Evolutionary conservation across 176 grass and related monocot genomes (phyloP), one percentile per base, ranked within the genome.

Genomic region (Triticum monococcum): DNA sequence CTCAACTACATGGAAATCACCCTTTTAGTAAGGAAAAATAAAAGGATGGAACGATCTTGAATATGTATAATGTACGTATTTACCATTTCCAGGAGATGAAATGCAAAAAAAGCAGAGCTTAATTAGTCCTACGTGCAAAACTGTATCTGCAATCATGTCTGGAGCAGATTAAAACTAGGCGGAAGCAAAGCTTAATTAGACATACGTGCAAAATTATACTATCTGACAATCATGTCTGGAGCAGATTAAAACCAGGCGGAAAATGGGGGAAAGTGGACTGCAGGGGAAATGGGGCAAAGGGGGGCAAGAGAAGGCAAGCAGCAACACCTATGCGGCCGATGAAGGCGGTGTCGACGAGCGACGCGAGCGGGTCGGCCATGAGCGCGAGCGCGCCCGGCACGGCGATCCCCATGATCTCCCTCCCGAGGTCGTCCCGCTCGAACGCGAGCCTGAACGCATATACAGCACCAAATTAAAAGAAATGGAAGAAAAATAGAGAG

Each of bases 271-370:
- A 71, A 0, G 24, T 23, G 40, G 33, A 4, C 23, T 2, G 23
- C 22, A 75, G 16, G 4, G 16, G 4, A 46, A 43, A 4, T 1
- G 74, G 38, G 12, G 8, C 2, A 52, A 59, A 9, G 17, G n/a
- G 7, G 41, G 12, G 9, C 12, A 43, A 60, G n/a, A 9, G 10
- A 81, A 78, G 37, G 25, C 72, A 72, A 8, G 36, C 32, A 26
- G 36, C 16, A 62, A 72, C 43, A 98, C 95, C 95, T 60, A 95
- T 94, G 57, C 91, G 95, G 69, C 92, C 92, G 12, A 97, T 91
- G 69, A 97, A 97, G 60, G 92, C 95, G 30, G 95, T 97, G 79
- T 97, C 95, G 2, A 95, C 89, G n/a, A 97, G 89, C 22, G 95
- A 97, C 0, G 95, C 95, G 63, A 97, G 56, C 2, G 95, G 95